Conservation (phyloP, 192 early-diverging fungal genomes). For the Rhizoclosmatium sp. region DNA sequence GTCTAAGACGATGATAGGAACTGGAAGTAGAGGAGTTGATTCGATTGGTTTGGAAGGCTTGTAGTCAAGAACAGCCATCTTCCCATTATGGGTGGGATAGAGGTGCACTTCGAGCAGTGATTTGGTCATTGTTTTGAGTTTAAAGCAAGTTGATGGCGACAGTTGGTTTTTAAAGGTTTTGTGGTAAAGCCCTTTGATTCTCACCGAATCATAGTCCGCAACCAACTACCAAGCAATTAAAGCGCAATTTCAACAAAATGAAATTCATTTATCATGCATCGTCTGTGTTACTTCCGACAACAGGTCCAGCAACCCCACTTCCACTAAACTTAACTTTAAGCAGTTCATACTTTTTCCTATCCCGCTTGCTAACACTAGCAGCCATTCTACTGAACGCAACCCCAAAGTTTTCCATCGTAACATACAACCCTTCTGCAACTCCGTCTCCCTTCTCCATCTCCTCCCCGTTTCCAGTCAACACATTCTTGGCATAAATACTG, state of each 20-base stretch:
- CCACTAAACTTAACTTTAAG: constrained; percentile 39
- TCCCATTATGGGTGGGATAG: not conserved
- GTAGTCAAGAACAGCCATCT: not conserved
- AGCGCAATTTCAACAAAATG: not conserved
- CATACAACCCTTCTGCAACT: constrained; percentile 53
- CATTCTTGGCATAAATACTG: constrained; percentile 53
- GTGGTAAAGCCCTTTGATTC: too few relatives aligned
- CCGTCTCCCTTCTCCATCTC: constrained; percentile 38
- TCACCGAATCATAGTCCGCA: too few relatives aligned
- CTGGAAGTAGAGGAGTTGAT: not conserved
- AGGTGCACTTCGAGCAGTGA: not conserved
- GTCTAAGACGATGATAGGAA: not conserved
- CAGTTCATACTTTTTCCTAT: constrained; percentile 35
- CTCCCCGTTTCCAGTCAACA: constrained; percentile 32
- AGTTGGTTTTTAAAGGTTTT: too few relatives aligned
- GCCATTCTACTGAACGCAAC: constrained; percentile 81
- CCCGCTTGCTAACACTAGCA: constrained; percentile 70
- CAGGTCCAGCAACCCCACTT: constrained; percentile 9
- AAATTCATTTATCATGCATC: not conserved
- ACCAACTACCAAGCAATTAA: too few relatives aligned
- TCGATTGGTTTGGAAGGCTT: not conserved
- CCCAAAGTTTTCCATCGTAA: constrained; percentile 74
- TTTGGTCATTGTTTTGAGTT: not conserved
- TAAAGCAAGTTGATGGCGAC: too few relatives aligned
- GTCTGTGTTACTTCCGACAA: not conserved